Evolutionary conservation across 495 filamentous ascomycete species (phyloP).

Genomic region (Beverwykella pulmonaria): DNA sequence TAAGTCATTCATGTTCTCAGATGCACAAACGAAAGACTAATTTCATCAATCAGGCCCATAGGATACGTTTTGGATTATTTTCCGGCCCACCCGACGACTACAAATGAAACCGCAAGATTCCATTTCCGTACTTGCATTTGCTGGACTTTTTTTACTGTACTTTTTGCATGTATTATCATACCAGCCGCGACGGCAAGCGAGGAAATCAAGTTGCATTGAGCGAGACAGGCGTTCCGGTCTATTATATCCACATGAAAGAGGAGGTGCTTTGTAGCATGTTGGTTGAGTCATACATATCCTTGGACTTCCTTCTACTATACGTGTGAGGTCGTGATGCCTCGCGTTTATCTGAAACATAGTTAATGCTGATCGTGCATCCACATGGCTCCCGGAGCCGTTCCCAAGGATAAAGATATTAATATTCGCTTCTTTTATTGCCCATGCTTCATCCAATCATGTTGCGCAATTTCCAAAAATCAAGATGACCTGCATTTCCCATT

Average conservation of each 20-base stretch:
- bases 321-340: not conserved
- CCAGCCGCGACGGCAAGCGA: slow-evolving; percentile 12
- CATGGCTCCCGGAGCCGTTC: not conserved
- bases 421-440: not conserved
- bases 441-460: not conserved
- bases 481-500: not conserved
- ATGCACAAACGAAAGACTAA: not conserved
- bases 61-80: slow-evolving; percentile 37
- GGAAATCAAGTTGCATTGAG: slow-evolving; percentile 19
- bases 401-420: not conserved
- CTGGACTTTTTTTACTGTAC: not conserved
- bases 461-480: not conserved
- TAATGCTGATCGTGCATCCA: not conserved
- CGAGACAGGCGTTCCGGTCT: slow-evolving; percentile 16
- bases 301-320: not conserved
- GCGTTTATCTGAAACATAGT: not conserved
- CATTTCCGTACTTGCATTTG: slow-evolving; percentile 18
- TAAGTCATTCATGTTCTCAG: slow-evolving; percentile 55
- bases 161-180: slow-evolving; percentile 21
- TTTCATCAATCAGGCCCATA: slow-evolving; percentile 26
- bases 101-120: not conserved
- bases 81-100: slow-evolving; percentile 32
- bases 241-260: slow-evolving; percentile 2
- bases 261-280: slow-evolving; percentile 2
- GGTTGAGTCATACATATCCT: not conserved